These are phyloP conservation scores for Pisolithus sp. DNA, from an alignment of 768 basidiomycete species.

Conservation along the genomic window DNA sequence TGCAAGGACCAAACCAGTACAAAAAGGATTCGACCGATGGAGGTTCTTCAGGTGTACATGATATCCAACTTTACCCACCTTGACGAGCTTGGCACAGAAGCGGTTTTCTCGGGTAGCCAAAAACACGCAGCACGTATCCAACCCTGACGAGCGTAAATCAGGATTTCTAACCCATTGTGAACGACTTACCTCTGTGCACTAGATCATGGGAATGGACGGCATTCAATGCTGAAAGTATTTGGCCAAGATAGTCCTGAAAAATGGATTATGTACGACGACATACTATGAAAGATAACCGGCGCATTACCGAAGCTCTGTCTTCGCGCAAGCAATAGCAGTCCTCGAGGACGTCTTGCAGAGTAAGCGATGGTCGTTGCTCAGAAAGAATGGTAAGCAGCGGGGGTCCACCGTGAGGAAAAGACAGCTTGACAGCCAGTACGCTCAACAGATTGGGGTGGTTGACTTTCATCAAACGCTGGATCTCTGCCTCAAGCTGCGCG, in stretches of 20 bases:
- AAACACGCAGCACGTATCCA: constrained; percentile 54
- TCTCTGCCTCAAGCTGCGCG: constrained; percentile 57
- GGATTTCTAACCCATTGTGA: neutral
- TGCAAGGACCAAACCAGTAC: constrained; percentile 14
- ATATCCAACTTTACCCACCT: constrained; percentile 71
- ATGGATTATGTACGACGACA: neutral
- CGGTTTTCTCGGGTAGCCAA: constrained; percentile 45
- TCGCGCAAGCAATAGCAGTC: constrained; percentile 71
- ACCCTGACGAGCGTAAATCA: constrained; percentile 33
- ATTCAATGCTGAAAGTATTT: constrained; percentile 66
- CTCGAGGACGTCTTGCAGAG: constrained; percentile 67
- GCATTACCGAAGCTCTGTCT: constrained; percentile 57
- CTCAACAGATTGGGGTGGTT: constrained; percentile 61
- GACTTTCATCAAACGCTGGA: constrained; percentile 51
- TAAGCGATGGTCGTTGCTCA: constrained; percentile 64
- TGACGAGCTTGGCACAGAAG: constrained; percentile 57
- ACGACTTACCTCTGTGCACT: constrained; percentile 58
- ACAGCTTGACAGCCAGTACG: constrained; percentile 62
- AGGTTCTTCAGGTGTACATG: constrained; percentile 69
- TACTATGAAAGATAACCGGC: constrained; percentile 1
- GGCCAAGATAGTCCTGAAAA: constrained; percentile 63
- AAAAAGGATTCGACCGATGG: constrained; percentile 80
- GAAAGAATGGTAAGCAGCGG: constrained; percentile 60
- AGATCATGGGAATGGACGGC: constrained; percentile 59
- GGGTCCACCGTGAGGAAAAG: constrained; percentile 41